These are phyloP conservation scores for Aspergillus sp. DNA, from an alignment of 2,329 filamentous ascomycete genomes.

Conservation along the genomic window DNA sequence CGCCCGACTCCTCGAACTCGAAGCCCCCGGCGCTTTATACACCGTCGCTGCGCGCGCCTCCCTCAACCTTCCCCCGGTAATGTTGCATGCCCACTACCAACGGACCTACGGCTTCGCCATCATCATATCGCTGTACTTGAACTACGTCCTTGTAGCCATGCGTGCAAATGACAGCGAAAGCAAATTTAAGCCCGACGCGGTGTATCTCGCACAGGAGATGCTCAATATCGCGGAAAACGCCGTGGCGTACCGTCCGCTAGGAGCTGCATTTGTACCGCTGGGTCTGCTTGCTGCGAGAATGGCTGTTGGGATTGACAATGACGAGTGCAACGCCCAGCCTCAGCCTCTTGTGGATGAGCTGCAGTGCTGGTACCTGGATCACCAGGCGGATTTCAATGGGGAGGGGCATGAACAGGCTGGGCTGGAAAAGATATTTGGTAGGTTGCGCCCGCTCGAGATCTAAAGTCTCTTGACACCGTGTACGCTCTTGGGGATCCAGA, in stretches of 20 bases:
- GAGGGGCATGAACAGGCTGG: neutral
- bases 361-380: neutral
- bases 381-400: neutral
- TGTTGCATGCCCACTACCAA: constrained; percentile 31
- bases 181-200: constrained; percentile 19
- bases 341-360: neutral
- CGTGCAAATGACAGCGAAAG: constrained; percentile 16
- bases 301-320: constrained; percentile 9
- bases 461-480: no score
- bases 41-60: neutral
- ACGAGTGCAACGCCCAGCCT: neutral
- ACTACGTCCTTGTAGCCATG: constrained; percentile 33
- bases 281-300: constrained; percentile 27
- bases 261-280: constrained; percentile 30
- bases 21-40: neutral
- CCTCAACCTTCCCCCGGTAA: neutral
- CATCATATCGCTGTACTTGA: constrained; percentile 31
- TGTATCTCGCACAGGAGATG: constrained; percentile 24
- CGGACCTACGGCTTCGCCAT: constrained; percentile 35
- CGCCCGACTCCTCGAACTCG: constrained; percentile 12
- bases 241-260: constrained; percentile 31
- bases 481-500: no score
- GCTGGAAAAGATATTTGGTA: neutral
- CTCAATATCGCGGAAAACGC: constrained; percentile 27
- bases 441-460: neutral